Evolutionary conservation across 2,329 filamentous ascomycete species (phyloP).

Genomic region (Scytalidium lignicola): DNA sequence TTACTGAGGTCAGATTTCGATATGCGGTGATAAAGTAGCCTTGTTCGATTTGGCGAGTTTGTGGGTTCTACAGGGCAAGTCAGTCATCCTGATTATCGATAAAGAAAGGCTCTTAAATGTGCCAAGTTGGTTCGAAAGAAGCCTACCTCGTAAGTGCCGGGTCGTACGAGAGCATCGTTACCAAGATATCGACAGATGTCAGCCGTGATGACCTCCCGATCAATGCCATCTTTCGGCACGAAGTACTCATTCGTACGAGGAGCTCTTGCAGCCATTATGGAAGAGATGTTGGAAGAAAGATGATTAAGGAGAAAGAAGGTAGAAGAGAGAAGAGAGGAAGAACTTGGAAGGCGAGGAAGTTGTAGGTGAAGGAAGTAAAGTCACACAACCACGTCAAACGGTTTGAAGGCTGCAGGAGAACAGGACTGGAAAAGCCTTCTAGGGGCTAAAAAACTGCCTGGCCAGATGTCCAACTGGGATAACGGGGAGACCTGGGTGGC

Average conservation of each 20-base stretch:
- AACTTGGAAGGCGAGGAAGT: conserved; percentile 17
- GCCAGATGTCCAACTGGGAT: not conserved
- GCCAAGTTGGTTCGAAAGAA: conserved; percentile 25
- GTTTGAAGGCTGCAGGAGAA: not conserved
- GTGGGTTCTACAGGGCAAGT: conserved; percentile 39
- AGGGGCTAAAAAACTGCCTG: conserved; percentile 1
- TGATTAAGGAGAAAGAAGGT: conserved; percentile 24
- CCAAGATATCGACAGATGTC: conserved; percentile 81
- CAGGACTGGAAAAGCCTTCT: conserved; percentile 1
- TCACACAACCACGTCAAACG: conserved; percentile 29
- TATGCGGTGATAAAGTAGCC: conserved; percentile 78
- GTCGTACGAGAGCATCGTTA: conserved; percentile 74
- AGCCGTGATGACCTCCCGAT: conserved; percentile 77
- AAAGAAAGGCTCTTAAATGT: not conserved
- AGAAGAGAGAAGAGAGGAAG: conserved; percentile 25
- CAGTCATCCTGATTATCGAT: not conserved
- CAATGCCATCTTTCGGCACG: conserved; percentile 73
- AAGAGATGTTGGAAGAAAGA: conserved; percentile 10
- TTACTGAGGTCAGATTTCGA: conserved; percentile 71
- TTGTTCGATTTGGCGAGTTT: conserved; percentile 55
- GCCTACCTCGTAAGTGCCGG: conserved; percentile 67
- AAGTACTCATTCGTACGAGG: conserved; percentile 73
- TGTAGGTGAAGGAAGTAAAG: conserved; percentile 3
- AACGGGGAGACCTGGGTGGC: not conserved
- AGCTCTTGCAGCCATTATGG: not conserved